Conservation (phyloP, 805 yeast genomes). For the Metschnikowia proteae region DNA sequence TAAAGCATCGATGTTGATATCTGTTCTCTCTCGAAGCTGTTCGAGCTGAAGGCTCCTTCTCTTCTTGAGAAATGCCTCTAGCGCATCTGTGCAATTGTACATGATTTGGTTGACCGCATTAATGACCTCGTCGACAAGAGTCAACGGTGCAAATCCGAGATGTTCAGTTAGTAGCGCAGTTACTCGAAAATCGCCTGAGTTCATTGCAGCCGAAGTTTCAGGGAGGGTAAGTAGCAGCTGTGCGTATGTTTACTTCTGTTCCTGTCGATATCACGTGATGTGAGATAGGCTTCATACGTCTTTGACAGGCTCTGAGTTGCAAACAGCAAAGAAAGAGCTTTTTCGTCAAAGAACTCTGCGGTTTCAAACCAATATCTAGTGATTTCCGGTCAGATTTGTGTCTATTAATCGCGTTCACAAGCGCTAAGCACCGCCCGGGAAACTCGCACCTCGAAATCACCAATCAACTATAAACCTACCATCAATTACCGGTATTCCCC, state of each 20-base stretch:
- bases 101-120: constrained; percentile 81
- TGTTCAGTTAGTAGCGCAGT: constrained; percentile 70
- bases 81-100: constrained; percentile 76
- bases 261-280: neutral
- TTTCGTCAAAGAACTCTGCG: too few relatives aligned
- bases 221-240: neutral
- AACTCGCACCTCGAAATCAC: constrained; percentile 2
- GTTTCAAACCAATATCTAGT: too few relatives aligned
- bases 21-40: constrained; percentile 15
- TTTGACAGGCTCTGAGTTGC: neutral
- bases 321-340: neutral
- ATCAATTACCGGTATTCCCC: neutral
- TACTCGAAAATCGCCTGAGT: constrained; percentile 26
- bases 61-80: constrained; percentile 57
- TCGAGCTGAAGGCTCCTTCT: constrained; percentile 17
- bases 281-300: neutral
- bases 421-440: neutral
- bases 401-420: neutral
- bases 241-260: constrained; percentile 1
- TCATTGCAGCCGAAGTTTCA: constrained; percentile 9
- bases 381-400: neutral
- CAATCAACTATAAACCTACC: neutral
- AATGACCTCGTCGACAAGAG: constrained; percentile 80
- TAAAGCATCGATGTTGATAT: constrained; percentile 1
- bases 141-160: constrained; percentile 77